Percentiles rank a stretch among this genome's conserved stretches.
Conservation (phyloP, 345 rosid species). For the Sisymbrium altissimum region DNA sequence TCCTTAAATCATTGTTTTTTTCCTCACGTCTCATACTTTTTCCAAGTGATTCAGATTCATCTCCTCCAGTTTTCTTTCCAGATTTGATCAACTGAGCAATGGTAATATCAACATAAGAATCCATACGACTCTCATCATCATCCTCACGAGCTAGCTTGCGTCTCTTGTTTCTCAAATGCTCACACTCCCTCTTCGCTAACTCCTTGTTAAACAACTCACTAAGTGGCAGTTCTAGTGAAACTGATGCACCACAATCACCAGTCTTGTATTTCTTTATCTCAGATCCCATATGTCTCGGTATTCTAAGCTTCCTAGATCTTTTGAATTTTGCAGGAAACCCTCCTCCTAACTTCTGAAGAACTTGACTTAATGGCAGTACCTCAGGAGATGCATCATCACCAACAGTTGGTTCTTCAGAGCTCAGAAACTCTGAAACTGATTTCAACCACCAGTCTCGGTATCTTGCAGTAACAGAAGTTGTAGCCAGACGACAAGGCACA, state of each 20-base stretch:
- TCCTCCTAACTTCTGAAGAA: not conserved
- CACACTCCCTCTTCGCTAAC: not conserved
- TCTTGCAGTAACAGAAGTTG: slow-evolving; percentile 36
- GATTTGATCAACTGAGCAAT: not conserved
- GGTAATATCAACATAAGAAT: not conserved
- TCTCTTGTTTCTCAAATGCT: not conserved
- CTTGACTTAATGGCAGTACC: not conserved
- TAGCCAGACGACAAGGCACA: slow-evolving; percentile 43
- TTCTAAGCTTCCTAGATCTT: not conserved
- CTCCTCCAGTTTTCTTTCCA: not conserved
- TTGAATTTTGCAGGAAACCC: not conserved
- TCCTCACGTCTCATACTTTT: not conserved
- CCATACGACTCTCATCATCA: not conserved
- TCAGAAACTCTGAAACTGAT: slow-evolving; percentile 1
- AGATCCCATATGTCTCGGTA: not conserved
- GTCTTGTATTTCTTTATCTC: not conserved
- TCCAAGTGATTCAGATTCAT: not conserved
- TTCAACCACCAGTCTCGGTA: slow-evolving; percentile 52
- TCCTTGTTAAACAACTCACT: not conserved
- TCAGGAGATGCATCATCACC: not conserved
- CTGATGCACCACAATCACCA: slow-evolving; percentile 20
- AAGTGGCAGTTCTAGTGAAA: not conserved
- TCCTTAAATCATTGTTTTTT: not conserved
- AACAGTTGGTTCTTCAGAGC: not conserved
- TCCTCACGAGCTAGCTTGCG: slow-evolving; percentile 10